These are phyloP conservation scores for Huntiella decipiens DNA, from an alignment of 2,329 filamentous ascomycete genomes.

Conservation along the genomic window DNA sequence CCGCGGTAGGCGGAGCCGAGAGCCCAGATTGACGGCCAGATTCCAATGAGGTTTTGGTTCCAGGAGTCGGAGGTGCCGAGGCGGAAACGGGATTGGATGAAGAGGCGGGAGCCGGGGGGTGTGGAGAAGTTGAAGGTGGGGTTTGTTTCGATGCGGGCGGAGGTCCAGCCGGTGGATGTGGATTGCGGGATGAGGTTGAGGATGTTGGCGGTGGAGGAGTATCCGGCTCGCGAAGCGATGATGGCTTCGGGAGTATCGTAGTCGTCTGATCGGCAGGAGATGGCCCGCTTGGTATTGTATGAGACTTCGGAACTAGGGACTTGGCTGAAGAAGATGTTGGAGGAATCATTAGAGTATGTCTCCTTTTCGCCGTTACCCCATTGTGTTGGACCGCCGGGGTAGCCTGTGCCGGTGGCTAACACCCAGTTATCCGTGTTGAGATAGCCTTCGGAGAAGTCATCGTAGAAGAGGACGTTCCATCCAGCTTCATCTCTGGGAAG, in stretches of 20 bases:
- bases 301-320: not conserved
- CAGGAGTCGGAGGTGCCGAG: constrained; percentile 16
- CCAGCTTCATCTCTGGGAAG: not conserved
- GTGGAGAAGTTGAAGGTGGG: constrained; percentile 19
- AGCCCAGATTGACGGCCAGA: constrained; percentile 30
- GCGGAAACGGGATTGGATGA: constrained; percentile 22
- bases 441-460: constrained; percentile 14
- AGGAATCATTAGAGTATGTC: constrained; percentile 22
- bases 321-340: constrained; percentile 22
- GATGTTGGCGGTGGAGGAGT: not conserved
- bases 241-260: no score
- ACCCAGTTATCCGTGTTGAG: constrained; percentile 6
- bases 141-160: constrained; percentile 24
- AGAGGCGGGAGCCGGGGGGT: constrained; percentile 18
- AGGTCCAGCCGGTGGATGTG: constrained; percentile 21
- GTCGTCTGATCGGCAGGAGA: no score
- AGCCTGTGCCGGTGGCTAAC: constrained; percentile 23
- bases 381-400: constrained; percentile 24
- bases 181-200: constrained; percentile 9
- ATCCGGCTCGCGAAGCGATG: no score
- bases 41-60: constrained; percentile 18
- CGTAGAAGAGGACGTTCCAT: constrained; percentile 15
- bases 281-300: no score
- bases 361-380: constrained; percentile 32
- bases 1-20: constrained; percentile 22